A percentile compares a stretch with the other conserved stretches of the same genome.
phyloP scores from a whole-genome alignment of 2,329 filamentous ascomycete genomes.

The Paramyrothecium sp. region DNA sequence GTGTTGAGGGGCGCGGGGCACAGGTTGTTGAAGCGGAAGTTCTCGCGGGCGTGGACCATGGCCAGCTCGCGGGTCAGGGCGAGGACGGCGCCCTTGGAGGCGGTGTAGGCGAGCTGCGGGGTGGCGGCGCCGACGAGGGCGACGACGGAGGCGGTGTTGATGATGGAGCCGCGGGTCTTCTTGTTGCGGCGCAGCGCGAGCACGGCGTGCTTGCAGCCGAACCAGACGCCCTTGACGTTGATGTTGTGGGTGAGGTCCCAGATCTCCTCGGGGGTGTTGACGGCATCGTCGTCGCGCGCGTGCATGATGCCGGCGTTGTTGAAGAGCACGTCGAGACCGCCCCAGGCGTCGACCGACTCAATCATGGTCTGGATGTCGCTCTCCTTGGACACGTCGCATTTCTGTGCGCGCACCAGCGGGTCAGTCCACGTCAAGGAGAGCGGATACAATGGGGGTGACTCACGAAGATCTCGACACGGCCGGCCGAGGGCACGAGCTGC shows the following conservation, averaged over 20 bases:
- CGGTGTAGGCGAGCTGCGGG: conserved; percentile 88
- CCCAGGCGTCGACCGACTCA: conserved; percentile 75
- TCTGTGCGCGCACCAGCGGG: conserved; percentile 13
- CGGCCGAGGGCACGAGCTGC: conserved; percentile 63
- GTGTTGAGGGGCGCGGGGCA: conserved; percentile 93
- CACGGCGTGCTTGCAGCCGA: conserved; percentile 87
- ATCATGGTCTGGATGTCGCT: conserved; percentile 72
- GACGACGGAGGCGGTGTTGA: conserved; percentile 90
- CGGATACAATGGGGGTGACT: conserved; percentile 9
- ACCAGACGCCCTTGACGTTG: conserved; percentile 99
- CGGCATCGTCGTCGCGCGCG: conserved; percentile 72
- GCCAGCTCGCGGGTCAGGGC: conserved; percentile 88
- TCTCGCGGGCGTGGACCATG: conserved; percentile 86
- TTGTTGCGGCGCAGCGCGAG: conserved; percentile 74
- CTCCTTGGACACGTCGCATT: conserved; percentile 83
- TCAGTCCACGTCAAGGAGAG: not conserved
- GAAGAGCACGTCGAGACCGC: conserved; percentile 88
- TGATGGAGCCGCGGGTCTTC: conserved; percentile 78
- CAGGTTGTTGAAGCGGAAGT: conserved; percentile 85
- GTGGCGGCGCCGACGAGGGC: conserved; percentile 84
- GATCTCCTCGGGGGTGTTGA: conserved; percentile 83
- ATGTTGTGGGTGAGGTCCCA: conserved; percentile 93
- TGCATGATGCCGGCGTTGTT: conserved; percentile 99
- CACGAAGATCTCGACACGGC: conserved; percentile 60
- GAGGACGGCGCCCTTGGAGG: conserved; percentile 88